phyloP scores from a whole-genome alignment of 305 asterid species.

The Fraxinus latifolia region DNA sequence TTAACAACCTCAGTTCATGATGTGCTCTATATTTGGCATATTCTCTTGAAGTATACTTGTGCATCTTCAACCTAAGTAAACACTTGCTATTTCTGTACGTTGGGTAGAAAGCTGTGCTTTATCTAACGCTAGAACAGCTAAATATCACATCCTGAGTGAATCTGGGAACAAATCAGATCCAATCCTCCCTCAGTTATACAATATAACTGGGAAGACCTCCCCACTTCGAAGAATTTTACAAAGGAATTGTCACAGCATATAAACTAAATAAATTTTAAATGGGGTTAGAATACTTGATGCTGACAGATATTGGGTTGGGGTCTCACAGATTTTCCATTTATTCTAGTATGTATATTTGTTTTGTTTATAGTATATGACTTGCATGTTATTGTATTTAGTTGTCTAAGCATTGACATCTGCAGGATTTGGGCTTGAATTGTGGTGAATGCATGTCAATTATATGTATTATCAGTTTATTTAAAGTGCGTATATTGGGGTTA shows the following conservation, averaged over 20 bases:
- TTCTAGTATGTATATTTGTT: neutral
- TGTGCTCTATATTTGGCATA: neutral
- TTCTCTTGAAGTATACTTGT: neutral
- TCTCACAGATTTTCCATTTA: neutral
- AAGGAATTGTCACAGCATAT: neutral
- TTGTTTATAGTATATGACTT: neutral
- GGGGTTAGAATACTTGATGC: neutral
- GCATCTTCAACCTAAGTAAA: neutral
- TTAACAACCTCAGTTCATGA: neutral
- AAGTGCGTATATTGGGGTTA: neutral
- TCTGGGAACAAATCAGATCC: neutral
- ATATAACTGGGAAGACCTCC: neutral
- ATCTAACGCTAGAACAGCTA: neutral
- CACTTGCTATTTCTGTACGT: neutral
- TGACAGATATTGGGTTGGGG: neutral
- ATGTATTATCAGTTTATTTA: neutral
- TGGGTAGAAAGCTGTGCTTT: neutral
- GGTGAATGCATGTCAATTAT: neutral
- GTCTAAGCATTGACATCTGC: neutral
- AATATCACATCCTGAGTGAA: neutral
- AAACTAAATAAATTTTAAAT: neutral
- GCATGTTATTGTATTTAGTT: neutral
- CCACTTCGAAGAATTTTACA: neutral
- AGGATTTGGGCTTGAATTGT: neutral
- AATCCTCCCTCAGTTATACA: neutral